phyloP scores from a whole-genome alignment of 2,329 filamentous ascomycete genomes.

The Fusarium sp. region DNA sequence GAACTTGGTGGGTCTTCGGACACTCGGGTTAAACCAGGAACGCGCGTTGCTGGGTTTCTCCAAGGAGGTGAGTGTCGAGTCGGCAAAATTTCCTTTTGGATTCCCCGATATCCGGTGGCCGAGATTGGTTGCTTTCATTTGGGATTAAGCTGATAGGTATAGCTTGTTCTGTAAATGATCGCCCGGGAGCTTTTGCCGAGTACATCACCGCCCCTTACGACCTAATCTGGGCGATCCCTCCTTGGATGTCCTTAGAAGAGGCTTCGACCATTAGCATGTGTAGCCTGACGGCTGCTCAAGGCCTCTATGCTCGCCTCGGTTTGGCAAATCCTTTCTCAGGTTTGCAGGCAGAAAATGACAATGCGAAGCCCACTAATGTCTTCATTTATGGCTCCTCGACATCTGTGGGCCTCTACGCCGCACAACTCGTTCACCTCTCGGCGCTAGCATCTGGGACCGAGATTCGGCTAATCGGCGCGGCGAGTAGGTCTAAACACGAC shows the following conservation, averaged over 20 bases:
- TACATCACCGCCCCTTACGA: constrained; percentile 51
- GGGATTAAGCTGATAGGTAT: neutral
- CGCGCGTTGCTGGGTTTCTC: constrained; percentile 55
- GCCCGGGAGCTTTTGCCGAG: constrained; percentile 60
- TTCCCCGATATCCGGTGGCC: neutral
- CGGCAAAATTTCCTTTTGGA: fast-evolving
- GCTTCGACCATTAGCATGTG: constrained; percentile 56
- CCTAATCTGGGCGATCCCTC: constrained; percentile 53
- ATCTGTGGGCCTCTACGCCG: constrained; percentile 49
- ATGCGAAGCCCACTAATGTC: constrained; percentile 16
- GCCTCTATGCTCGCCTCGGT: constrained; percentile 52
- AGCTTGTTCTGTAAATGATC: constrained; percentile 55
- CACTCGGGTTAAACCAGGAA: constrained; percentile 39
- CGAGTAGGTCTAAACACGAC: constrained; percentile 40
- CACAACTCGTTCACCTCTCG: constrained; percentile 43
- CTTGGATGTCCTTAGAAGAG: constrained; percentile 47
- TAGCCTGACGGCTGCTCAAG: constrained; percentile 57
- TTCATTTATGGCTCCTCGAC: constrained; percentile 51
- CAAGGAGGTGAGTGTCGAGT: constrained; percentile 49
- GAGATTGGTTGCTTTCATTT: neutral
- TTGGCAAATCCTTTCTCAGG: constrained; percentile 49
- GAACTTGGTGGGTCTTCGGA: constrained; percentile 25
- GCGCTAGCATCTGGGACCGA: constrained; percentile 9
- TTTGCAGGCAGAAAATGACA: fast-evolving
- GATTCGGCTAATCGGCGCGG: constrained; percentile 46